phyloP scores from a whole-genome alignment of 1,284 basidiomycete species.

The Malassezia restricta region DNA sequence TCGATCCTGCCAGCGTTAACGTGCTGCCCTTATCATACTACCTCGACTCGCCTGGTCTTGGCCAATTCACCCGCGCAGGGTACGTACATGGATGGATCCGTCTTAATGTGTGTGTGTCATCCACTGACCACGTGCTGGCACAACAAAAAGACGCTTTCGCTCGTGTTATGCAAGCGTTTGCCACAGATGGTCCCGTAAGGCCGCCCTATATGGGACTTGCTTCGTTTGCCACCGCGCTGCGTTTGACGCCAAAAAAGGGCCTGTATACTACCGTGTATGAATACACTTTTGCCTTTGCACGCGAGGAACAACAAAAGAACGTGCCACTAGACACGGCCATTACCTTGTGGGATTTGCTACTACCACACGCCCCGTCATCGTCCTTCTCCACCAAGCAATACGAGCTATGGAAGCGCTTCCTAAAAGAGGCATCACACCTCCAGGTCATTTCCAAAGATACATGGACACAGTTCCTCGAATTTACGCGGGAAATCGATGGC shows the following conservation, averaged over 20 bases:
- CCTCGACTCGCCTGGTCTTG: conserved; percentile 31
- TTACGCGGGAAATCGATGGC: conserved; percentile 66
- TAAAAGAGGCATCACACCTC: conserved; percentile 55
- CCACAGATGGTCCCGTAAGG: conserved; percentile 22
- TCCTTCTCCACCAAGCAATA: conserved; percentile 53
- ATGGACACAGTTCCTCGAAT: conserved; percentile 70
- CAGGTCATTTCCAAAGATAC: conserved; percentile 88
- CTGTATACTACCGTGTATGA: conserved; percentile 72
- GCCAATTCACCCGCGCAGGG: conserved; percentile 27
- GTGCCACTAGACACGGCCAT: conserved; percentile 58
- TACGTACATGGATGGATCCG: conserved; percentile 39
- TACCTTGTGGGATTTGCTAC: conserved; percentile 71
- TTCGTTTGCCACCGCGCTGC: too few species aligned
- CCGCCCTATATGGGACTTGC: neutral
- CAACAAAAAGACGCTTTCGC: conserved; percentile 27
- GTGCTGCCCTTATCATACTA: conserved; percentile 42
- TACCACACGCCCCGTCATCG: conserved; percentile 60
- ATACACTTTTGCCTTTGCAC: conserved; percentile 75
- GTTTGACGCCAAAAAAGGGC: conserved; percentile 15
- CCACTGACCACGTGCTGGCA: conserved; percentile 22
- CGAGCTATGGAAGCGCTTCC: conserved; percentile 71
- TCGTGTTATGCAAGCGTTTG: conserved; percentile 24
- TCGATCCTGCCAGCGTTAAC: conserved; percentile 35
- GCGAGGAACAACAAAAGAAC: conserved; percentile 57
- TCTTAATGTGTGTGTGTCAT: conserved; percentile 16